phyloP scores from a whole-genome alignment of 805 yeast species.

The Barnettozyma botsteinii region DNA sequence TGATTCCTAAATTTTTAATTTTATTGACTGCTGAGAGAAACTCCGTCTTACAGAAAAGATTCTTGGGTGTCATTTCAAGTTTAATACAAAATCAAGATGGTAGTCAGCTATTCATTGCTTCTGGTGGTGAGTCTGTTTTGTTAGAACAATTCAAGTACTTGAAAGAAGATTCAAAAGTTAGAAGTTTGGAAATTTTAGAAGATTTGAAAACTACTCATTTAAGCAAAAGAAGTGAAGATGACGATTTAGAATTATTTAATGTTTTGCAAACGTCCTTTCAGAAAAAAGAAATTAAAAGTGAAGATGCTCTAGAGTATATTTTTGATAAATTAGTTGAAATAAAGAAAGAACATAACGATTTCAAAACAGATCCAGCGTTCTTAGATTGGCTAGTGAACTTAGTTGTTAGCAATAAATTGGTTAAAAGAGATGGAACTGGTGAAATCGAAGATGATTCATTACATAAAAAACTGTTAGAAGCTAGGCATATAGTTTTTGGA shows the following conservation, averaged over 20 bases:
- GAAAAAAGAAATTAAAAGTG: slow-evolving; percentile 28
- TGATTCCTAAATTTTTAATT: slow-evolving; percentile 9
- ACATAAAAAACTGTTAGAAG: slow-evolving; percentile 36
- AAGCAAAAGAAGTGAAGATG: slow-evolving; percentile 12
- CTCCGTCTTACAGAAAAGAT: slow-evolving; percentile 38
- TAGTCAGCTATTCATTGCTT: slow-evolving; percentile 17
- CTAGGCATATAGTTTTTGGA: slow-evolving; percentile 70
- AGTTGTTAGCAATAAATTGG: slow-evolving; percentile 27
- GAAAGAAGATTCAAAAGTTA: slow-evolving; percentile 27
- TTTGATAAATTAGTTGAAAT: slow-evolving; percentile 35
- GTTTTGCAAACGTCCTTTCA: slow-evolving; percentile 20
- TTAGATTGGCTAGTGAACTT: slow-evolving; percentile 59
- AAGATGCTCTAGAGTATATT: slow-evolving; percentile 37
- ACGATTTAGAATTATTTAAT: slow-evolving; percentile 12
- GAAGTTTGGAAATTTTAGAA: slow-evolving; percentile 42
- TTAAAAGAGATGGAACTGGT: slow-evolving; percentile 21
- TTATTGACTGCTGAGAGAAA: slow-evolving; percentile 17
- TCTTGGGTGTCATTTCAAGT: slow-evolving; percentile 48
- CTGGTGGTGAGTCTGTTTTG: slow-evolving; percentile 21
- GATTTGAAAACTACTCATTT: slow-evolving; percentile 29
- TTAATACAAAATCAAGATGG: slow-evolving; percentile 35
- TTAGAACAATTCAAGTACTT: slow-evolving; percentile 21
- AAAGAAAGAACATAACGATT: slow-evolving; percentile 27
- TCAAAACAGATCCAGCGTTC: slow-evolving; percentile 35
- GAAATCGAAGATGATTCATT: slow-evolving; percentile 28